Evolutionary conservation across 2,329 filamentous ascomycete species (phyloP).

Genomic region (Coniosporium uncinatum): DNA sequence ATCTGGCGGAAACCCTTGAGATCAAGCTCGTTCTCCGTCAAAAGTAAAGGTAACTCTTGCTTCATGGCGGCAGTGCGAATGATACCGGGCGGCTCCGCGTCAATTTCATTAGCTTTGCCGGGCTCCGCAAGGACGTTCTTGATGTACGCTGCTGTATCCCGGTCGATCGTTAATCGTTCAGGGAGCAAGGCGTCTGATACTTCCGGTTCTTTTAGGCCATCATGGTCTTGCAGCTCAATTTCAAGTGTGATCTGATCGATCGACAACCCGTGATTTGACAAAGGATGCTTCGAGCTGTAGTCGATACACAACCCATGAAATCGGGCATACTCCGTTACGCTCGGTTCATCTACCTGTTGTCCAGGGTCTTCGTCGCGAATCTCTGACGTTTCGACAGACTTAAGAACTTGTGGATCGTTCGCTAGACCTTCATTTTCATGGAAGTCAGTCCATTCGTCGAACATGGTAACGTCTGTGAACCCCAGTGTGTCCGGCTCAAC

Average conservation of each 20-base stretch:
- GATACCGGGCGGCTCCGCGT: background rate
- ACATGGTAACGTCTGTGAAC: too few species aligned
- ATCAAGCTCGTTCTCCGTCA: conserved; percentile 38
- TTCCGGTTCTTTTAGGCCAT: background rate
- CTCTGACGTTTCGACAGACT: too few species aligned
- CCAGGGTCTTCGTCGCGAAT: too few species aligned
- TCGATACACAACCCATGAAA: background rate
- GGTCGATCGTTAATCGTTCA: background rate
- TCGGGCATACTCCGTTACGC: background rate
- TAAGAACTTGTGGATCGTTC: too few species aligned
- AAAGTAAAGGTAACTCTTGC: conserved; percentile 38
- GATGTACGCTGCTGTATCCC: background rate
- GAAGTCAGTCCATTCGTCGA: too few species aligned
- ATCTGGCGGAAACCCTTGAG: conserved; percentile 26
- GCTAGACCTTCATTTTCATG: too few species aligned
- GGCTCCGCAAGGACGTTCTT: background rate
- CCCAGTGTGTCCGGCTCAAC: too few species aligned
- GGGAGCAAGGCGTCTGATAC: background rate
- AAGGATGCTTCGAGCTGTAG: background rate
- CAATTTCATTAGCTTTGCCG: background rate
- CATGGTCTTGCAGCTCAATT: background rate
- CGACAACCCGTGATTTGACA: background rate
- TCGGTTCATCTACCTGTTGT: background rate
- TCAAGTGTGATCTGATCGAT: background rate
- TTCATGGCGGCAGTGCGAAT: conserved; percentile 20